phyloP scores from a whole-genome alignment of 1,284 basidiomycete species.

The Cryptococcus neoformans region DNA sequence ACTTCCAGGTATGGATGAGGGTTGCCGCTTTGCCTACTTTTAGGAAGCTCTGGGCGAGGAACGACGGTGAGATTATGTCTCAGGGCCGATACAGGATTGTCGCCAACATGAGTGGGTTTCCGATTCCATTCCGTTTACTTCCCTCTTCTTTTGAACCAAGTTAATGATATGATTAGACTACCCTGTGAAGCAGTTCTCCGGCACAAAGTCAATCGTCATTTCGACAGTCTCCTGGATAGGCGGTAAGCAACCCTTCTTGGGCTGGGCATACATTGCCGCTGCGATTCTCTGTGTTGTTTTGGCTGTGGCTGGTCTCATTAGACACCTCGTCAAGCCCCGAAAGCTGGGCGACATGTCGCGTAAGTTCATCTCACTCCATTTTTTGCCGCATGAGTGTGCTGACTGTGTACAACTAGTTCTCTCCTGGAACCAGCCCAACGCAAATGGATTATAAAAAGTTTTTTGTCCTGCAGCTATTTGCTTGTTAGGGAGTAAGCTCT shows the following conservation, averaged over 20 bases:
- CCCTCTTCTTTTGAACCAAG: background rate
- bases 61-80: slow-evolving; percentile 71
- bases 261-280: slow-evolving; percentile 92
- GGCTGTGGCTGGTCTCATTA: slow-evolving; percentile 80
- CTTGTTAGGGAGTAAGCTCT: too few relatives aligned
- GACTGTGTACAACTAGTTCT: slow-evolving; percentile 53
- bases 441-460: slow-evolving; percentile 1
- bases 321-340: slow-evolving; percentile 91
- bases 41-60: slow-evolving; percentile 89
- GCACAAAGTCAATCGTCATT: slow-evolving; percentile 95
- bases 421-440: slow-evolving; percentile 69
- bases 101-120: slow-evolving; percentile 70
- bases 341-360: slow-evolving; percentile 54
- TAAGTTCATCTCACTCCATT: slow-evolving; percentile 11
- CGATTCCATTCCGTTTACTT: background rate
- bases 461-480: too few relatives aligned
- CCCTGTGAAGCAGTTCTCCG: slow-evolving; percentile 85
- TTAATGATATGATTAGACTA: slow-evolving; percentile 62
- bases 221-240: slow-evolving; percentile 98
- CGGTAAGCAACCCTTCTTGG: slow-evolving; percentile 88
- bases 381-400: background rate
- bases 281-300: slow-evolving; percentile 83
- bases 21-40: slow-evolving; percentile 96
- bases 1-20: slow-evolving; percentile 99
- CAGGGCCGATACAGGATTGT: slow-evolving; percentile 74